Percentiles rank a stretch among this genome's conserved stretches.
Conservation (phyloP, 352 stramenopile species). For the Phytophthora colocasiae region DNA sequence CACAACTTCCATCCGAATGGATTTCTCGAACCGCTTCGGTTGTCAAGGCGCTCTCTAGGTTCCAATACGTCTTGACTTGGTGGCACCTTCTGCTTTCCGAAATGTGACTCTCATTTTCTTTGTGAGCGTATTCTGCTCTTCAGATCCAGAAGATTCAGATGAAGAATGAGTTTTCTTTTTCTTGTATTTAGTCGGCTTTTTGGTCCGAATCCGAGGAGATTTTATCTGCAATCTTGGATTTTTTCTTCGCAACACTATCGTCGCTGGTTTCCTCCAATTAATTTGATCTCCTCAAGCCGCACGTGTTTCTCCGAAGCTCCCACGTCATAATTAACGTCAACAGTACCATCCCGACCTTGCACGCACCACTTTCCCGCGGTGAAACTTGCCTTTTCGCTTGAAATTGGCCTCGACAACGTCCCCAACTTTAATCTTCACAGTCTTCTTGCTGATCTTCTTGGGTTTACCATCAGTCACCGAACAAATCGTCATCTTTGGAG, state of each 20-base stretch:
- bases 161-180: constrained; percentile 27
- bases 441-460: background rate
- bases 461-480: constrained; percentile 29
- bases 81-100: constrained; percentile 38
- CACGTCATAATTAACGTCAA: constrained; percentile 48
- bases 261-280: constrained; percentile 12
- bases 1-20: constrained; percentile 63
- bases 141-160: constrained; percentile 28
- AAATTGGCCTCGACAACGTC: constrained; percentile 46
- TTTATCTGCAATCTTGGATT: background rate
- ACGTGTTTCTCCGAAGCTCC: constrained; percentile 38
- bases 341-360: constrained; percentile 34
- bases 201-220: constrained; percentile 22
- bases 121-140: constrained; percentile 18
- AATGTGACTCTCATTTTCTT: constrained; percentile 50
- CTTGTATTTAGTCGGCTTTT: constrained; percentile 15
- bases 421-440: constrained; percentile 27
- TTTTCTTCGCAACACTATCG: constrained; percentile 24
- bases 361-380: constrained; percentile 38
- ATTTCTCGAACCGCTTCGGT: constrained; percentile 33
- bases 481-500: constrained; percentile 33
- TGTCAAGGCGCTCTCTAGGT: background rate
- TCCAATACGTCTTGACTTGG: constrained; percentile 35
- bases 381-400: constrained; percentile 47
- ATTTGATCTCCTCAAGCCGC: constrained; percentile 21